Evolutionary conservation across 1,284 basidiomycete genomes (phyloP), one percentile per base, ranked within the genome.

Genomic region (Ceratorhiza oryzae-sativae): DNA sequence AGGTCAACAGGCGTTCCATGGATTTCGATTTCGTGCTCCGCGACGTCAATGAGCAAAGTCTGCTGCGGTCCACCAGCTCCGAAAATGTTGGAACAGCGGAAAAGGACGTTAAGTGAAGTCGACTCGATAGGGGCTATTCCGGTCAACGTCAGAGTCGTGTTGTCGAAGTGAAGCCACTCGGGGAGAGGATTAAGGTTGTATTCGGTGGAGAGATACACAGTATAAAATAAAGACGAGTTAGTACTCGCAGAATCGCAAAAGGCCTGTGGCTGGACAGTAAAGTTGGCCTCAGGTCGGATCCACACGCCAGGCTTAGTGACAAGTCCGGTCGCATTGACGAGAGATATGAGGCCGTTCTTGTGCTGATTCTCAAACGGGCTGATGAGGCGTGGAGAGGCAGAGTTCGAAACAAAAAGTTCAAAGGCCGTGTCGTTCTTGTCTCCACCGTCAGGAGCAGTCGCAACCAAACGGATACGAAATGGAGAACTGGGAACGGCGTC

Each of bases 401-500:
- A 32, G 12, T 65, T 45, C 15, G 62, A 65, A 36, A 65, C 34
- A 27, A 36, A 53, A 12, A 65, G 20, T 30, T 65, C 62, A 53
- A 65, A 65, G 62, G 48, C 36, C 30, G 62, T 65, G 30, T 65
- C 62, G 48, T 65, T 65, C 30, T 51, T 45, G 30, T 65, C 48
- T 5, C 48, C 48, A 51, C 62, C 34, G 12, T 53, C 62, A 30
- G 25, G 62, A 9, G 48, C 62, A 30, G 62, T 65, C 10, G 62
- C 62, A 2, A 65, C 32, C 27, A 65, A 32, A 23, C 62, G 62
- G 39, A 65, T 49, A 23, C 48, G 62, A 65, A 51, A 51, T 1
- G 62, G 48, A 13, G 45, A 25, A 15, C 53, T 42, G 20, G 62
- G 36, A 27, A 53, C 62, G 6, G 48, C 30, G 62, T 65, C 62